Conservation (phyloP, 805 yeast genomes). For the Saccharomycopsis synnaedendra region DNA sequence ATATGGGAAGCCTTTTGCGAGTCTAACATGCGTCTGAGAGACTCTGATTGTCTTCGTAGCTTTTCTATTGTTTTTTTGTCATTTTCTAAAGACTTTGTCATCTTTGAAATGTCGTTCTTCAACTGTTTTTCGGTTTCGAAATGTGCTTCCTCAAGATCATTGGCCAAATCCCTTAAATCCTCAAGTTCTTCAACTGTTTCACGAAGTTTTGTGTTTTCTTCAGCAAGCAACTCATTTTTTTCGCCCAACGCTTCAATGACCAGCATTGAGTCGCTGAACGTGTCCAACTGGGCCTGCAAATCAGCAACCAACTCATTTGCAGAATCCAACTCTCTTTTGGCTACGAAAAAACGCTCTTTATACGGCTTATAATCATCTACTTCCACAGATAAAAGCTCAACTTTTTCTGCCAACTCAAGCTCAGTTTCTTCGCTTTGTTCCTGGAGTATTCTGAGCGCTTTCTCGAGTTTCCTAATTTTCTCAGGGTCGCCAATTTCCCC, state of each 20-base stretch:
- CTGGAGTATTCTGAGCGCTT: slow-evolving; percentile 28
- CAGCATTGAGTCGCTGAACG: slow-evolving; percentile 22
- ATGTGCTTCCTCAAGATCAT: slow-evolving; percentile 35
- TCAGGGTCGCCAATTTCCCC: slow-evolving; percentile 17
- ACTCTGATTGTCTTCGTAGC: slow-evolving; percentile 3
- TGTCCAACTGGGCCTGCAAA: slow-evolving; percentile 22
- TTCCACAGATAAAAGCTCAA: slow-evolving; percentile 15
- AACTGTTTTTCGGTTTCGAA: slow-evolving; percentile 33
- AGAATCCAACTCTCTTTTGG: slow-evolving; percentile 11
- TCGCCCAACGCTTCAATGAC: slow-evolving; percentile 26
- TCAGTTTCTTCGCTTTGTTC: slow-evolving; percentile 22
- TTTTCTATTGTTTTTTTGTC: slow-evolving; percentile 4
- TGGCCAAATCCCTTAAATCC: slow-evolving; percentile 38
- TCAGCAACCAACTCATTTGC: slow-evolving; percentile 18
- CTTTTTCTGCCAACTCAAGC: slow-evolving; percentile 18
- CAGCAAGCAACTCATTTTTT: slow-evolving; percentile 26
- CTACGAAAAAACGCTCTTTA: slow-evolving; percentile 9
- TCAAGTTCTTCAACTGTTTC: slow-evolving; percentile 33
- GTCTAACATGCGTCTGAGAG: neutral
- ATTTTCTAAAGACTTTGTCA: neutral
- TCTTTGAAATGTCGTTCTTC: slow-evolving; percentile 20
- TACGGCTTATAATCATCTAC: slow-evolving; percentile 7
- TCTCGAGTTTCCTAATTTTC: slow-evolving; percentile 29
- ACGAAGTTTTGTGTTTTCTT: slow-evolving; percentile 25
- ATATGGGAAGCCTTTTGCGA: slow-evolving; percentile 1